Conservation (phyloP, 73 alveolate genomes). For the Stentor coeruleus region DNA sequence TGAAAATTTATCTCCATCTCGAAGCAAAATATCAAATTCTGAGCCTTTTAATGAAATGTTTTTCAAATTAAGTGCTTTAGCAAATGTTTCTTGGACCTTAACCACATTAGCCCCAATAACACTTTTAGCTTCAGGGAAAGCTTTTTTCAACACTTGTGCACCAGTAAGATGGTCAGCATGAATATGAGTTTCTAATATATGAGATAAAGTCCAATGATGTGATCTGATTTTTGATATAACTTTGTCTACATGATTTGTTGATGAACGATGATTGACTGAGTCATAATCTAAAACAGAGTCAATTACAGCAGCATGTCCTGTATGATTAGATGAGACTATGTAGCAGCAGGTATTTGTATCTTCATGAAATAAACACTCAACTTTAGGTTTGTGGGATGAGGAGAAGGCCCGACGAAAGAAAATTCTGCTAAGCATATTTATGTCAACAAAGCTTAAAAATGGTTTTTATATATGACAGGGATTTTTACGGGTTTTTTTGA, state of each 20-base stretch:
- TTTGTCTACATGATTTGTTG: not conserved
- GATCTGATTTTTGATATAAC: not conserved
- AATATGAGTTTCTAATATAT: slow-evolving; percentile 34
- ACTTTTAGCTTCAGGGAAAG: not conserved
- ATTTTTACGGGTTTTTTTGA: too few species aligned
- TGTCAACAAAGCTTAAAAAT: too few species aligned
- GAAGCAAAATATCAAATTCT: slow-evolving; percentile 36
- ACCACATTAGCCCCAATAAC: not conserved
- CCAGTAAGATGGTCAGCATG: slow-evolving; percentile 49
- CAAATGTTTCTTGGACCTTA: not conserved
- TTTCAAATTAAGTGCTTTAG: slow-evolving; percentile 32
- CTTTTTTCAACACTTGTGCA: not conserved
- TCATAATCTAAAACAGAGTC: slow-evolving; percentile 7
- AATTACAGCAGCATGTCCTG: not conserved
- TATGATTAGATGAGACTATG: not conserved
- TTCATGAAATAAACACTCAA: not conserved
- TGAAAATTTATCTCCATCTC: slow-evolving; percentile 36
- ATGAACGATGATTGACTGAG: not conserved
- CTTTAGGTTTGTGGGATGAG: not conserved
- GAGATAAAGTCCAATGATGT: not conserved
- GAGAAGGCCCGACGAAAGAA: too few species aligned
- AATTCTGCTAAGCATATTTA: too few species aligned
- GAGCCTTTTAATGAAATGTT: slow-evolving; percentile 34
- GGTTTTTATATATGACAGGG: too few species aligned
- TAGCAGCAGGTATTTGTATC: not conserved